Evolutionary conservation across 345 rosid genomes (phyloP), one percentile per base, ranked within the genome.

Genomic region (Eucalyptus dawsonii): DNA sequence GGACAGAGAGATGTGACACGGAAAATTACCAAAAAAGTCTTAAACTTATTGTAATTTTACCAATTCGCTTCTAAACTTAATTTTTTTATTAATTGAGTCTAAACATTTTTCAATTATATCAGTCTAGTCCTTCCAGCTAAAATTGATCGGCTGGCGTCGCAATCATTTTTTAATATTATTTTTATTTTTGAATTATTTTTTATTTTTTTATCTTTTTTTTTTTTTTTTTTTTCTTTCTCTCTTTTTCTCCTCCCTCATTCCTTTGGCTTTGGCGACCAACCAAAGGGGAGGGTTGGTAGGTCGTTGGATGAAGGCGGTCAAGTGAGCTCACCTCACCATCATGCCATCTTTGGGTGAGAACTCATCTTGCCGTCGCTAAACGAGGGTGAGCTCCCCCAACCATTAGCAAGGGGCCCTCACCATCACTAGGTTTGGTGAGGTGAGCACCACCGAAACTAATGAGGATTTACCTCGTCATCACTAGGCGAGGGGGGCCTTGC

Each of bases 111-210:
- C 58, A 21, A 53, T 53, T 53, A 53, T 53, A 5, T 4, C 5
- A 2, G 2, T 21, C 21, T 0, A 53, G 0, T 53, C 5, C 0
- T 8, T 53, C 9, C 0, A 0, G 1, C 56, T 8, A 51, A 51
- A 51, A 16, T 51, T 51, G 56, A 51, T 51, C 9, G 4, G 0
- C 1, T 0, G 4, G 0, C 54, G 0, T 2, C 1, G 10, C 22
- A 4, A 51, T 9, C 0, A 51, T 51, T 51, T 51, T 51, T 51
- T 51, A 53, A 19, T 21, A 3, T 19, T 53, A 53, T 8, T 19
- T 53, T 53, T 53, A 19, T 53, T 19, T 53, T 19, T 53, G 9
- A 51, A 51, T 51, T 51, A 16, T 53, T 17, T 53, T 17, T 7
- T 17, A 0, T 19, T 19, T 53, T 34, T 19, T 53, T 50, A 50